Percentiles rank a stretch among this genome's conserved stretches.
phyloP scores from a whole-genome alignment of 2,329 filamentous ascomycete genomes.

The Thyridium curvatum region DNA sequence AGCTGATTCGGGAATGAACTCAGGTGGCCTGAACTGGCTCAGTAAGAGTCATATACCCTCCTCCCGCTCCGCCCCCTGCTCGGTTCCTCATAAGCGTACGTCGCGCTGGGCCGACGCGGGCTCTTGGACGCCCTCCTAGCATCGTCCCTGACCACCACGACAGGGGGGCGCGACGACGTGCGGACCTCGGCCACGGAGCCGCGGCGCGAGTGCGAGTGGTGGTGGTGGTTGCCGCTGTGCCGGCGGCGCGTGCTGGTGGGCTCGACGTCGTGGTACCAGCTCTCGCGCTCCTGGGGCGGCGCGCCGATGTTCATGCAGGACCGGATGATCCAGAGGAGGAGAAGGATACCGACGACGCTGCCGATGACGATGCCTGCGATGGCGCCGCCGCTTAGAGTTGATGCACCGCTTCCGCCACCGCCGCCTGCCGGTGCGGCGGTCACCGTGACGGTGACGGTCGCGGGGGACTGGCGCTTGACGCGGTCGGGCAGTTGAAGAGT shows the following conservation, averaged over 20 bases:
- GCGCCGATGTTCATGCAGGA: conserved; percentile 36
- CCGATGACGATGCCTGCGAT: conserved; percentile 47
- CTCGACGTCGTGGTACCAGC: conserved; percentile 5
- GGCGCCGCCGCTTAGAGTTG: conserved; percentile 36
- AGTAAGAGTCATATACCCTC: neutral
- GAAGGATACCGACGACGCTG: conserved; percentile 36
- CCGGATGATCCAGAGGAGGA: conserved; percentile 39
- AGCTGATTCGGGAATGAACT: no score
- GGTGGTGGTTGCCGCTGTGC: no score
- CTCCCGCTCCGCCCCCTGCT: conserved; percentile 1
- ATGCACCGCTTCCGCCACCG: conserved; percentile 10
- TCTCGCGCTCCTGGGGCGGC: conserved; percentile 14
- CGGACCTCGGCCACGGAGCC: neutral
- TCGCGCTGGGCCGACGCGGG: conserved; percentile 2
- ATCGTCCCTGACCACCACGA: conserved; percentile 4
- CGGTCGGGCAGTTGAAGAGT: neutral
- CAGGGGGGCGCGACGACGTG: neutral
- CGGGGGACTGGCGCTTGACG: conserved; percentile 3
- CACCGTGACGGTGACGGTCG: conserved; percentile 22
- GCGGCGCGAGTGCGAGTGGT: neutral
- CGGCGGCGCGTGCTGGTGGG: neutral
- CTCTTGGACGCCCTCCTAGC: conserved; percentile 1
- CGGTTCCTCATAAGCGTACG: conserved; percentile 2
- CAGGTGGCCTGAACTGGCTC: no score
- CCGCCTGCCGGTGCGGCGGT: conserved; percentile 9